Percentiles rank a stretch among this genome's conserved stretches.
Evolutionary conservation across 768 basidiomycete genomes (phyloP).

Genomic region (Lentinus tigrinus): DNA sequence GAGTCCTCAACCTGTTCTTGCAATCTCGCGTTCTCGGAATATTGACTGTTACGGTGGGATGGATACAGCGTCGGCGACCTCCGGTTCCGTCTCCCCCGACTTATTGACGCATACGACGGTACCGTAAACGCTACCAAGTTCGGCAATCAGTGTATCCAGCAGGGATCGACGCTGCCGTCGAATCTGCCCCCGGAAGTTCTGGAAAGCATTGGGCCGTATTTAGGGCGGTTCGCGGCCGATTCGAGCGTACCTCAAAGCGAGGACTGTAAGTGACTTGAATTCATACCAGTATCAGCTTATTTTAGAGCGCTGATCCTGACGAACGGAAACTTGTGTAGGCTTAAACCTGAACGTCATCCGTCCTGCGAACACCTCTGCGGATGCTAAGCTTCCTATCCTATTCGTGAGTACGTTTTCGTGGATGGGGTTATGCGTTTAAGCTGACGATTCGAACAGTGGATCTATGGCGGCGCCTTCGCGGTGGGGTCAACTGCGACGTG

Average conservation of each 20-base stretch:
- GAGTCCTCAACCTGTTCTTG: conserved; percentile 3
- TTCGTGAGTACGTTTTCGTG: neutral
- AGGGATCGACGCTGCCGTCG: neutral
- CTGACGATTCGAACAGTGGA: conserved; percentile 1
- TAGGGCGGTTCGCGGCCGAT: neutral
- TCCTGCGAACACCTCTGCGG: neutral
- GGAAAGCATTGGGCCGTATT: neutral
- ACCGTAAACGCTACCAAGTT: conserved; percentile 17
- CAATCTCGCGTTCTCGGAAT: neutral
- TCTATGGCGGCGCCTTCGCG: conserved; percentile 5
- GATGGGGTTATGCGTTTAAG: neutral
- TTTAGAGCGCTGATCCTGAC: too few species aligned
- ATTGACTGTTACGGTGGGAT: neutral
- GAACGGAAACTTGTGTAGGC: neutral
- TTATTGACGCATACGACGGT: neutral
- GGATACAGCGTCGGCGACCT: conserved; percentile 16
- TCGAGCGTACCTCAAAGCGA: conserved; percentile 6
- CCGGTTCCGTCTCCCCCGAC: conserved; percentile 21
- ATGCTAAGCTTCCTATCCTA: conserved; percentile 5
- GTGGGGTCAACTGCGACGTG: conserved; percentile 5
- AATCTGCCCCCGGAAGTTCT: neutral
- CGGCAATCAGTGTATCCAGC: conserved; percentile 21
- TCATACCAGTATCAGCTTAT: neutral
- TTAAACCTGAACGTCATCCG: neutral
- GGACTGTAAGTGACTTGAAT: conserved; percentile 12